phyloP scores from a whole-genome alignment of 83 land plant genomes.

The Thuja plicata region DNA sequence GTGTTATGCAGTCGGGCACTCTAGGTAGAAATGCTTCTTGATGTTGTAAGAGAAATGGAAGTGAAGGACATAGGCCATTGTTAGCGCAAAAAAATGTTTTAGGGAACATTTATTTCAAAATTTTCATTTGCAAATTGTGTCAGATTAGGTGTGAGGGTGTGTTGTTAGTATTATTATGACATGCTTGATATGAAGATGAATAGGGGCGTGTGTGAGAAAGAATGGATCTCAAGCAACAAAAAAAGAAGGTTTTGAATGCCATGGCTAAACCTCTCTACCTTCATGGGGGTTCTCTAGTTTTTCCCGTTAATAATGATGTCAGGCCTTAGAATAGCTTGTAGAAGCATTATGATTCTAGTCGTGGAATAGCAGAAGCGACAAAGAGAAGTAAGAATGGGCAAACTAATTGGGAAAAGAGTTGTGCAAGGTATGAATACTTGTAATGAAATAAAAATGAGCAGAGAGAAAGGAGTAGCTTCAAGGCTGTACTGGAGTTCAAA shows the following conservation, averaged over 20 bases:
- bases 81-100: not conserved
- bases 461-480: no score
- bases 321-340: no score
- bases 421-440: no score
- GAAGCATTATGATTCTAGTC: no score
- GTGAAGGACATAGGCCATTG: not conserved
- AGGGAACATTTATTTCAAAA: not conserved
- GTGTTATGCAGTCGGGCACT: slow-evolving; percentile 7
- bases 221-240: not conserved
- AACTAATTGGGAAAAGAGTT: no score
- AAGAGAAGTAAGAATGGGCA: no score
- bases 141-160: not conserved
- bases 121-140: not conserved
- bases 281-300: no score
- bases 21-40: slow-evolving; percentile 6
- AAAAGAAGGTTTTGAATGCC: not conserved
- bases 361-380: no score
- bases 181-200: not conserved
- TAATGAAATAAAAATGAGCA: no score
- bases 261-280: not conserved
- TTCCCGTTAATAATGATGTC: no score
- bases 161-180: not conserved
- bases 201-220: not conserved
- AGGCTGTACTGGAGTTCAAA: no score
- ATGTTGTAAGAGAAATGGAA: not conserved